Evolutionary conservation across 768 basidiomycete genomes (phyloP).

Genomic region (Rhodotorula sphaerocarpa): DNA sequence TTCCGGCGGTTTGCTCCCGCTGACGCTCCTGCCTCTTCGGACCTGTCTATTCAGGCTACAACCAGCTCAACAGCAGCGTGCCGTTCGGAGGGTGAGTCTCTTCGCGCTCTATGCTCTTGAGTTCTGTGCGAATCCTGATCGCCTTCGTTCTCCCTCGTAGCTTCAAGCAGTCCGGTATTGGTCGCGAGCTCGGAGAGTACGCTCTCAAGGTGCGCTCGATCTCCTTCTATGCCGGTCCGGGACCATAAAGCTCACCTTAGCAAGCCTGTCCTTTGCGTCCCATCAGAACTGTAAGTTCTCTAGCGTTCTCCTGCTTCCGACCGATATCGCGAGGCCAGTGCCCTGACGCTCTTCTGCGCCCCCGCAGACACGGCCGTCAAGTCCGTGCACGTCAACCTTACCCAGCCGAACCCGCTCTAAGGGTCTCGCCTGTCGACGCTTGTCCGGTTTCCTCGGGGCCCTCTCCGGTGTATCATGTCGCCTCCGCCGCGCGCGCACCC

Average conservation of each 20-base stretch:
- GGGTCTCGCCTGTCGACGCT: too few species aligned
- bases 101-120: background rate
- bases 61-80: background rate
- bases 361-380: conserved; percentile 11
- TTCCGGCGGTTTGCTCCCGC: background rate
- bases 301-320: background rate
- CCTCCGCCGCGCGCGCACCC: too few species aligned
- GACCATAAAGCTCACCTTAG: too few species aligned
- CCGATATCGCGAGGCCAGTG: background rate
- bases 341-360: background rate
- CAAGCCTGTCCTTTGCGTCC: too few species aligned
- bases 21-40: background rate
- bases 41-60: background rate
- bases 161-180: conserved; percentile 47
- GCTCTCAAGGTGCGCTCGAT: too few species aligned
- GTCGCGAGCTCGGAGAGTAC: conserved; percentile 41
- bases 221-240: too few species aligned
- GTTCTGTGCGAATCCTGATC: background rate
- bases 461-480: too few species aligned
- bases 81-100: background rate
- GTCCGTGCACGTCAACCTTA: conserved; percentile 26
- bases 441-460: too few species aligned
- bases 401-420: conserved; percentile 25
- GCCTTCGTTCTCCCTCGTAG: conserved; percentile 38
- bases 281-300: background rate